phyloP scores from a whole-genome alignment of 345 rosid genomes.

The Capsella bursapastoris region DNA sequence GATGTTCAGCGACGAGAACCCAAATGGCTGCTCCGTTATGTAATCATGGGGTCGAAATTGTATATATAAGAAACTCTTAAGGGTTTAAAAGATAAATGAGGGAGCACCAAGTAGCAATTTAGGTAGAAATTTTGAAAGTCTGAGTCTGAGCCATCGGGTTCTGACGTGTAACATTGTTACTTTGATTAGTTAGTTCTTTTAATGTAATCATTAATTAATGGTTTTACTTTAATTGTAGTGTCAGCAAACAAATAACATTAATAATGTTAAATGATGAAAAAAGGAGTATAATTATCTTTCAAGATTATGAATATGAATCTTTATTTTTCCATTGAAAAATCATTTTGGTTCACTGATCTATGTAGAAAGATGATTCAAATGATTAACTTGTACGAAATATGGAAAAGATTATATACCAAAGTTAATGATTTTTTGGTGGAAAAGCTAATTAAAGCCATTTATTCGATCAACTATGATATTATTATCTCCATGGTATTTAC shows the following conservation, averaged over 20 bases:
- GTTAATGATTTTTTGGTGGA: slow-evolving; percentile 33
- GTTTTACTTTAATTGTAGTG: slow-evolving; percentile 25
- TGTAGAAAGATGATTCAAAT: slow-evolving; percentile 30
- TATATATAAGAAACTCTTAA: slow-evolving; percentile 8
- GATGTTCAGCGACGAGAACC: slow-evolving; percentile 49
- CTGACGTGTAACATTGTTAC: slow-evolving; percentile 33
- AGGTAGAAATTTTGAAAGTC: slow-evolving; percentile 31
- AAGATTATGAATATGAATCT: background rate
- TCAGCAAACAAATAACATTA: slow-evolving; percentile 24
- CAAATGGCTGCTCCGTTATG: slow-evolving; percentile 45
- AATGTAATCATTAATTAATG: slow-evolving; percentile 16
- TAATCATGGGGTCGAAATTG: slow-evolving; percentile 7
- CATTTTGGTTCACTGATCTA: slow-evolving; percentile 20
- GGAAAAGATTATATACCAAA: slow-evolving; percentile 8
- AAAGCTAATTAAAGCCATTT: slow-evolving; percentile 28
- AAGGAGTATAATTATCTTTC: slow-evolving; percentile 2
- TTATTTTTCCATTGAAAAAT: background rate
- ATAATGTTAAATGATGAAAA: slow-evolving; percentile 15
- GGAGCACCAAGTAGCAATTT: slow-evolving; percentile 10
- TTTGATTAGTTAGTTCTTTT: slow-evolving; percentile 28
- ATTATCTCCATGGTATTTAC: slow-evolving; percentile 34
- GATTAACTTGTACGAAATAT: slow-evolving; percentile 26
- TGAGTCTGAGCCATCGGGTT: slow-evolving; percentile 23
- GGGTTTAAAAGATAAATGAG: background rate
- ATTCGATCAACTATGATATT: slow-evolving; percentile 18